Evolutionary conservation across 2,329 filamentous ascomycete genomes (phyloP).

Genomic region (Ceratocystis cacaofunesta): DNA sequence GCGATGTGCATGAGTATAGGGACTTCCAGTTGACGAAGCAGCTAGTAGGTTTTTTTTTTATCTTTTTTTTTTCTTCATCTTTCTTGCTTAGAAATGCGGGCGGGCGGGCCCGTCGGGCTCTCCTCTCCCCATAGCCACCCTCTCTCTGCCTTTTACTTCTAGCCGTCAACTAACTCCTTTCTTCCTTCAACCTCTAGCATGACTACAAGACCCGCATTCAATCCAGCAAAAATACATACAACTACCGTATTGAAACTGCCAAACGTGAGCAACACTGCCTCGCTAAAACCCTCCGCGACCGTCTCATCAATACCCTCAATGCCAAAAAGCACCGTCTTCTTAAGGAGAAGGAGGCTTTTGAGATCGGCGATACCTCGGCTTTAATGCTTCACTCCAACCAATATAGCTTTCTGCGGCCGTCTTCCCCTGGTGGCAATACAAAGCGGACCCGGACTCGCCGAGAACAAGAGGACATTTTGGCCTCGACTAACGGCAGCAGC

Average conservation of each 20-base stretch:
- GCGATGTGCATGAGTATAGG: slow-evolving; percentile 73
- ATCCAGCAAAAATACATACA: slow-evolving; percentile 43
- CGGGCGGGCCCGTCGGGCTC: no score
- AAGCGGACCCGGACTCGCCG: slow-evolving; percentile 49
- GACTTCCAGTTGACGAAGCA: slow-evolving; percentile 71
- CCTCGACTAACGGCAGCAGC: slow-evolving; percentile 25
- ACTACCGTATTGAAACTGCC: slow-evolving; percentile 48
- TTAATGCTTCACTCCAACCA: slow-evolving; percentile 53
- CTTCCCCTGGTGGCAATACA: slow-evolving; percentile 47
- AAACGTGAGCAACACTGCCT: slow-evolving; percentile 46
- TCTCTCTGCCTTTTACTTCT: neutral
- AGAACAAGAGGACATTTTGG: slow-evolving; percentile 43
- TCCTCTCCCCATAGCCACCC: neutral
- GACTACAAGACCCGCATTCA: slow-evolving; percentile 48
- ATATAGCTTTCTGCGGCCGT: slow-evolving; percentile 49
- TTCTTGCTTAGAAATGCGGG: neutral
- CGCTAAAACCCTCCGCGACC: slow-evolving; percentile 46
- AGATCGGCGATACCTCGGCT: slow-evolving; percentile 51
- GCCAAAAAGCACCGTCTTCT: slow-evolving; percentile 49
- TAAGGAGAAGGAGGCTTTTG: slow-evolving; percentile 52
- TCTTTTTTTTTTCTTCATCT: neutral
- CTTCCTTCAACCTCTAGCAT: slow-evolving; percentile 28
- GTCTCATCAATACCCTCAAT: slow-evolving; percentile 50
- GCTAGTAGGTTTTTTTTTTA: slow-evolving; percentile 43
- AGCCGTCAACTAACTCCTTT: neutral